Percentiles rank a stretch among this genome's conserved stretches.
Evolutionary conservation across 495 filamentous ascomycete genomes (phyloP).

Genomic region (Penicillium salamii): DNA sequence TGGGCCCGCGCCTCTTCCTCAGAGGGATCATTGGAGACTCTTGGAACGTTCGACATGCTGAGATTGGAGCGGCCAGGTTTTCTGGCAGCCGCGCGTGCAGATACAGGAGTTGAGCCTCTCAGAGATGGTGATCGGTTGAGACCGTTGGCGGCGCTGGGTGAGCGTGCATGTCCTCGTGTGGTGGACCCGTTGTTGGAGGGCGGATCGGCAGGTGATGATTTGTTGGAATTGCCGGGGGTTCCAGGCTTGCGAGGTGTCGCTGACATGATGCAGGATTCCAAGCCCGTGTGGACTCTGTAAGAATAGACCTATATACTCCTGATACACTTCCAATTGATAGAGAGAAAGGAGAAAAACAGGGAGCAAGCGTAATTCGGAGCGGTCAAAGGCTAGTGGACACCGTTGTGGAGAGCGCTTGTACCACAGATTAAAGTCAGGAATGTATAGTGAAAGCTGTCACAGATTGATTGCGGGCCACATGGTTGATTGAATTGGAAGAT

Average conservation of each 20-base stretch:
- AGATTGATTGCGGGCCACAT: constrained; percentile 28
- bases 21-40: constrained; percentile 55
- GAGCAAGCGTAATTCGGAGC: constrained; percentile 22
- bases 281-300: constrained; percentile 13
- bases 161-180: constrained; percentile 42
- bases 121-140: constrained; percentile 41
- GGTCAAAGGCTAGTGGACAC: constrained; percentile 29
- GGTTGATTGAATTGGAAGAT: constrained; percentile 18
- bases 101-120: constrained; percentile 56
- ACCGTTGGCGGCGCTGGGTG: constrained; percentile 41
- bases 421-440: constrained; percentile 12
- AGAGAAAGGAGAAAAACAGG: constrained; percentile 6
- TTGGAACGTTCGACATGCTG: constrained; percentile 54
- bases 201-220: constrained; percentile 36
- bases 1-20: constrained; percentile 65
- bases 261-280: constrained; percentile 37
- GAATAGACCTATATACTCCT: constrained; percentile 10
- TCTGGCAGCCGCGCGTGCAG: constrained; percentile 64
- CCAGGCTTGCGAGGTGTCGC: constrained; percentile 45
- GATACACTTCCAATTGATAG: constrained; percentile 8
- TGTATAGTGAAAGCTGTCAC: constrained; percentile 23
- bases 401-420: constrained; percentile 16
- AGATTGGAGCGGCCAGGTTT: constrained; percentile 58
- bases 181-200: constrained; percentile 35
- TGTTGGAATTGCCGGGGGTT: constrained; percentile 39